phyloP scores from a whole-genome alignment of 106 monocot genomes.

The Vanilla planifolia region DNA sequence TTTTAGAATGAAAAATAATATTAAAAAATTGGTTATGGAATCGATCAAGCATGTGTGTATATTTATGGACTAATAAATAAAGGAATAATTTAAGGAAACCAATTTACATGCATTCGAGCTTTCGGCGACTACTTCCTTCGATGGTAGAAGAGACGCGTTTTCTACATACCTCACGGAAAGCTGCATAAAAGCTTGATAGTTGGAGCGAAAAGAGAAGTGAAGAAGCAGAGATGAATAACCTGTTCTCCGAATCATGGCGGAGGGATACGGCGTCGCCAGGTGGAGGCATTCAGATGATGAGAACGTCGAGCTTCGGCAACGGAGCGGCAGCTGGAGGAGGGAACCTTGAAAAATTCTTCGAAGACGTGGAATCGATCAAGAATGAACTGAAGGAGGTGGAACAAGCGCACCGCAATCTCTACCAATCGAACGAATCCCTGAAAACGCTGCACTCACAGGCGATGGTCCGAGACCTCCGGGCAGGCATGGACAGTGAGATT shows the following conservation, averaged over 20 bases:
- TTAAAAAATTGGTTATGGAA: no score
- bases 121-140: no score
- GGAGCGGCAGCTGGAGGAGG: slow-evolving; percentile 26
- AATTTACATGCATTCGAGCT: no score
- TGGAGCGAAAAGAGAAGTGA: background rate
- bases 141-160: no score
- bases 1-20: no score
- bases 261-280: background rate
- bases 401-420: slow-evolving; percentile 14
- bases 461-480: slow-evolving; percentile 22
- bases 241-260: slow-evolving; percentile 19
- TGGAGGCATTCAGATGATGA: slow-evolving; percentile 9
- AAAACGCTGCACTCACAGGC: slow-evolving; percentile 24
- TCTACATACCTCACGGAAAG: no score
- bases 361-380: slow-evolving; percentile 35
- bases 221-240: slow-evolving; percentile 21
- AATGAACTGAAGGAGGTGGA: slow-evolving; percentile 24
- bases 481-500: slow-evolving; percentile 37
- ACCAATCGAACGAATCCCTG: slow-evolving; percentile 24
- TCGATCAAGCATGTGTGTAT: no score
- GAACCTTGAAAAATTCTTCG: slow-evolving; percentile 33
- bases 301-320: background rate
- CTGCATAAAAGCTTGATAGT: no score
- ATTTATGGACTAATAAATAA: no score
- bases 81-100: no score